Evolutionary conservation across 208 protist species (phyloP), one percentile per base, ranked within the genome.

Genomic region (Leptomonas pyrrhocoris): DNA sequence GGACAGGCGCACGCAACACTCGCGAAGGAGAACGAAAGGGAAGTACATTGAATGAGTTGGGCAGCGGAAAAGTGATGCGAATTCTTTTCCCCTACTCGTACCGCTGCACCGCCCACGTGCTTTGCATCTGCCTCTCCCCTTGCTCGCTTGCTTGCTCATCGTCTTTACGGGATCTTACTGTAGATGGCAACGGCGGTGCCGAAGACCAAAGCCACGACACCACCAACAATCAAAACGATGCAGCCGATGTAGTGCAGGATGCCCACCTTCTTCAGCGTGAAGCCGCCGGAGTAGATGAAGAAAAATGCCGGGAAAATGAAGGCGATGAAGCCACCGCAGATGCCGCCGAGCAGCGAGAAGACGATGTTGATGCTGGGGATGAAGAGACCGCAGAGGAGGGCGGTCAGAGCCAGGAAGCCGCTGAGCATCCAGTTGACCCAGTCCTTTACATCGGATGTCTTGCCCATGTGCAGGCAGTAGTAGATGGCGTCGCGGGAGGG

Each of bases 271-370:
- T 74, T 61, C 9, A 84, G 48, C 31, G 75, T 90, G 66, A 83
- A 93, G 63, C 72, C 80, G 18, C 86, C 84, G 2, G 84, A 79
- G 75, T 93, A 91, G 55, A 94, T 85, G 55, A 74, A 81, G 73
- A 94, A 96, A 59, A 79, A 85, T 54, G 89, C 89, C 1, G 91
- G 91, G 51, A 94, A 82, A 11, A 94, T 73, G 81, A 96, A 96
- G 55, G 70, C 85, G 21, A 96, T 62, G 49, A 91, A 86, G 36
- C 85, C 85, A 28, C 86, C 86, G 68, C 81, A 88, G 53, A 94
- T 70, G 27, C 81, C 80, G 30, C 91, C 91, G 45, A 94, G 74
- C 11, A 96, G 75, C 43, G 56, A 68, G 64, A 96, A 96, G 27
- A 96, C 89, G 18, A 91, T 84, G 42, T 76, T 83, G 59, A 96